These are phyloP conservation scores for Oligophagozyma castellii DNA, from an alignment of 1,139 yeast species.

Conservation along the genomic window DNA sequence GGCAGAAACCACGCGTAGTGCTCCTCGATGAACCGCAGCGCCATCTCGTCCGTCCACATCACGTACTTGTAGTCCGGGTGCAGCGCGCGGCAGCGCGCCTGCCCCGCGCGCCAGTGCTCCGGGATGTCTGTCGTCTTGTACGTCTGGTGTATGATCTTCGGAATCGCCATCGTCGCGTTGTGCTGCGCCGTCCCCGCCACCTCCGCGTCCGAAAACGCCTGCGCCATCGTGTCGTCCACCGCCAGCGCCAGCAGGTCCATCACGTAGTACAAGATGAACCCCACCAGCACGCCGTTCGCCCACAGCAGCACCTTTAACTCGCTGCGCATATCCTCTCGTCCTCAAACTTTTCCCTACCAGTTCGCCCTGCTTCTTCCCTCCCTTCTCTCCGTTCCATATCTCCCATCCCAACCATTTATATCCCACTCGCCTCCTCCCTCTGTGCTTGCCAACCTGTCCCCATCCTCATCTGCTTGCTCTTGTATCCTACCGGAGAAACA, in stretches of 20 bases:
- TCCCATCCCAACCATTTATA: too few relatives aligned
- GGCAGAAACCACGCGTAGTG: slow-evolving; percentile 77
- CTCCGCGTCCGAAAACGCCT: slow-evolving; percentile 36
- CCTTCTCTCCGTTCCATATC: too few relatives aligned
- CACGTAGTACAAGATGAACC: slow-evolving; percentile 46
- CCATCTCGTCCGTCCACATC: slow-evolving; percentile 81
- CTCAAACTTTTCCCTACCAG: too few relatives aligned
- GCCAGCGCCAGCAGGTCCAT: slow-evolving; percentile 66
- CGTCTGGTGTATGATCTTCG: slow-evolving; percentile 88
- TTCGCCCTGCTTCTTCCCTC: too few relatives aligned
- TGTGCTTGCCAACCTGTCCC: not conserved
- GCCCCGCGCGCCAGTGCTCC: slow-evolving; percentile 68
- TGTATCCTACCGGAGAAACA: too few relatives aligned
- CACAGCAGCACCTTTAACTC: slow-evolving; percentile 48
- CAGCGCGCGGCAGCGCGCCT: slow-evolving; percentile 55
- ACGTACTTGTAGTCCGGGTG: slow-evolving; percentile 84
- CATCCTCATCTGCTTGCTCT: not conserved
- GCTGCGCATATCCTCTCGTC: too few relatives aligned
- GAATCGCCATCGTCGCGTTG: slow-evolving; percentile 40
- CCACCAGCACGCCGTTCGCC: slow-evolving; percentile 41
- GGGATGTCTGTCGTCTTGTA: slow-evolving; percentile 72
- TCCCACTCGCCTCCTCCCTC: slow-evolving; percentile 1
- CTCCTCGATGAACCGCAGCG: slow-evolving; percentile 62
- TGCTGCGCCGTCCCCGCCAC: not conserved
- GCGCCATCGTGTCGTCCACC: slow-evolving; percentile 54